Evolutionary conservation across 164 flowering plant species (phyloP), one percentile per base, ranked within the genome.

Genomic region (Dillenia suffruticosa): DNA sequence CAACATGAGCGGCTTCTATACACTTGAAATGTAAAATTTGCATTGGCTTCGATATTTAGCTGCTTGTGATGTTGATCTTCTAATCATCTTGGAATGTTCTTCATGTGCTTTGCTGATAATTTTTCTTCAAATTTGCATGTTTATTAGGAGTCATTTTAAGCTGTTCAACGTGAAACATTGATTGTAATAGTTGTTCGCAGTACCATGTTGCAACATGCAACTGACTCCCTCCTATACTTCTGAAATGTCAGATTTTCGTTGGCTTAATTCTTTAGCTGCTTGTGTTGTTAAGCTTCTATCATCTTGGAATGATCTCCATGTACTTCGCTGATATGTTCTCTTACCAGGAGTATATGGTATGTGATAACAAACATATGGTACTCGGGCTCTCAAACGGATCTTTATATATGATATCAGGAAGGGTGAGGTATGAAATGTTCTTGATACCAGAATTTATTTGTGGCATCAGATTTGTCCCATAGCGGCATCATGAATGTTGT

Each of bases 351-450:
- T 83, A 94, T 73, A 80, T 88, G 64, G 85, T 92, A 19, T 75
- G 96, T 65, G 97, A 94, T 73, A 83, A 60, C 79, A 91, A 82
- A 66, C 82, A 85, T 67, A 69, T 94, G 74, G 74, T 91, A 4
- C 64, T 90, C 65, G 99, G 99, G 66, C 96, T 94, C 63, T 86
- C 94, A 26, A 74, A 83, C 82, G 97, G 99, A 64, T 86, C 89
- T 49, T 63, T 94, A 46, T 89, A 82, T 71, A 70, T 75, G 63
- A 81, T 88, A 69, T 91, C 99, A 44, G 99, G 99, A 91, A 88
- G 74, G 99, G 97, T 58, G 99, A 94, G 99, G 97, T 94, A 85
- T 48, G 49, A 46, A 32, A 32, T 32, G 40, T 32, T 32, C 40
- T 32, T 32, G 40, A 32, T 32, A 32, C 40, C 40, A 5, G 40